A percentile compares a stretch with the other conserved stretches of the same genome.
These are phyloP conservation scores for Euphorbia celastroides DNA, from an alignment of 441 rosid species.

Conservation along the genomic window DNA sequence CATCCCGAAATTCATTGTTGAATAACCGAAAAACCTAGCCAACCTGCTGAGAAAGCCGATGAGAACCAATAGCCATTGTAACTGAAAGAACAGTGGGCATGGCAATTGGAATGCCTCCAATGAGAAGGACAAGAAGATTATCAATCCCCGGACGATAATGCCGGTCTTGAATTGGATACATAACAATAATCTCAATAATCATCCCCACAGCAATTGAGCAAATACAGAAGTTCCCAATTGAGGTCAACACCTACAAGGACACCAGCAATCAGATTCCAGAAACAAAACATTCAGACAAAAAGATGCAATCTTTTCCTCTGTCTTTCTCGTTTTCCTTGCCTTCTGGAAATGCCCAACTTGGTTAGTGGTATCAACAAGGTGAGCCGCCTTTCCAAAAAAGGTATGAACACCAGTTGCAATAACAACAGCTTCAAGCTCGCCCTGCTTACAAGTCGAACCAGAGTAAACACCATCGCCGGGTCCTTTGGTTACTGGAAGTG, in stretches of 20 bases:
- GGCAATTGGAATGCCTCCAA: constrained; percentile 97
- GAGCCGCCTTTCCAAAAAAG: constrained; percentile 95
- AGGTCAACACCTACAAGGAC: constrained; percentile 68
- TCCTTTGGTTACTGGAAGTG: constrained; percentile 92
- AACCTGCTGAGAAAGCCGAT: constrained; percentile 90
- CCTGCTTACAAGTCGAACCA: constrained; percentile 94
- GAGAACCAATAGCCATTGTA: constrained; percentile 97
- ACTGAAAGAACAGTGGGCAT: constrained; percentile 96
- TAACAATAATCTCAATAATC: constrained; percentile 84
- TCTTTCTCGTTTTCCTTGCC: constrained; percentile 32
- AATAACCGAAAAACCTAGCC: constrained; percentile 11
- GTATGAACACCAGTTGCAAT: constrained; percentile 96
- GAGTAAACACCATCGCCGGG: constrained; percentile 95
- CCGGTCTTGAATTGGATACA: constrained; percentile 95
- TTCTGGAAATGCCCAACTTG: constrained; percentile 98
- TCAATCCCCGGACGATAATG: constrained; percentile 89
- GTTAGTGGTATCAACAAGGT: constrained; percentile 89
- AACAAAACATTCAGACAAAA: constrained; percentile 2
- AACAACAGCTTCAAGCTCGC: constrained; percentile 90
- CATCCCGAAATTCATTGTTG: constrained; percentile 11
- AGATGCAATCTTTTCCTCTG: not conserved
- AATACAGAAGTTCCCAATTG: too few relatives aligned
- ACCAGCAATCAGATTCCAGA: constrained; percentile 8
- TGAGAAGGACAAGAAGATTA: constrained; percentile 90
- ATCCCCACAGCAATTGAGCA: constrained; percentile 92